Evolutionary conservation across 2,329 filamentous ascomycete species (phyloP).

Genomic region (Diaporthe humulicola): DNA sequence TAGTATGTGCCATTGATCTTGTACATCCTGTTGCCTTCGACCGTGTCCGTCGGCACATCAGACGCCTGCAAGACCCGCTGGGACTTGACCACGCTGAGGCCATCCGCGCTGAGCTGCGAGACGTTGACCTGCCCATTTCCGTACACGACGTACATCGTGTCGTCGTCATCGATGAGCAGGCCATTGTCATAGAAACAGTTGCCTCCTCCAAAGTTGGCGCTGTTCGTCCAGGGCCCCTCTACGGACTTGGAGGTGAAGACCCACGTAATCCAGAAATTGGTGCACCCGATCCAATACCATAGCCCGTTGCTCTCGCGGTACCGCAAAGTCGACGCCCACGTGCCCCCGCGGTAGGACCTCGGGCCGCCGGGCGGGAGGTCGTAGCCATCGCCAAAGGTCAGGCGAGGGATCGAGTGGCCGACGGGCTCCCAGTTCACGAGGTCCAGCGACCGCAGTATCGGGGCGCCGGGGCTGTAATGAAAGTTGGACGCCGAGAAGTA

Average conservation of each 20-base stretch:
- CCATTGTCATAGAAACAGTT: slow-evolving; percentile 71
- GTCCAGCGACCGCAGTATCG: slow-evolving; percentile 67
- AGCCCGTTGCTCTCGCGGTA: slow-evolving; percentile 62
- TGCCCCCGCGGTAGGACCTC: slow-evolving; percentile 65
- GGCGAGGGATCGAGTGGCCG: slow-evolving; percentile 58
- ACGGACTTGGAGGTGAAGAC: slow-evolving; percentile 62
- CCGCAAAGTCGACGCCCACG: slow-evolving; percentile 67
- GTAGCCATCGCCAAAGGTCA: slow-evolving; percentile 63
- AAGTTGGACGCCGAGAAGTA: slow-evolving; percentile 33
- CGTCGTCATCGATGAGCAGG: slow-evolving; percentile 69
- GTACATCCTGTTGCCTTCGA: slow-evolving; percentile 70
- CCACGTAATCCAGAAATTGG: slow-evolving; percentile 64
- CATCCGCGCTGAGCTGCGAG: slow-evolving; percentile 64
- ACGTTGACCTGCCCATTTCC: slow-evolving; percentile 63
- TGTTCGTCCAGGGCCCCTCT: slow-evolving; percentile 58
- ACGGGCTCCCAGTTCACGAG: slow-evolving; percentile 65
- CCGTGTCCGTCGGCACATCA: slow-evolving; percentile 48
- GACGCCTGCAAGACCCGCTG: slow-evolving; percentile 59
- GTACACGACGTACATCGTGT: slow-evolving; percentile 70
- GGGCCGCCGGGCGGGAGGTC: slow-evolving; percentile 55
- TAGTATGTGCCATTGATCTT: slow-evolving; percentile 69
- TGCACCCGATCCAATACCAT: slow-evolving; percentile 72
- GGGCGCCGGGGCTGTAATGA: slow-evolving; percentile 56
- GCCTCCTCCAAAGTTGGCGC: slow-evolving; percentile 49
- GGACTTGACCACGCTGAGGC: slow-evolving; percentile 57